Evolutionary conservation across 2,329 filamentous ascomycete genomes (phyloP).

Genomic region (Cercospora janseana): DNA sequence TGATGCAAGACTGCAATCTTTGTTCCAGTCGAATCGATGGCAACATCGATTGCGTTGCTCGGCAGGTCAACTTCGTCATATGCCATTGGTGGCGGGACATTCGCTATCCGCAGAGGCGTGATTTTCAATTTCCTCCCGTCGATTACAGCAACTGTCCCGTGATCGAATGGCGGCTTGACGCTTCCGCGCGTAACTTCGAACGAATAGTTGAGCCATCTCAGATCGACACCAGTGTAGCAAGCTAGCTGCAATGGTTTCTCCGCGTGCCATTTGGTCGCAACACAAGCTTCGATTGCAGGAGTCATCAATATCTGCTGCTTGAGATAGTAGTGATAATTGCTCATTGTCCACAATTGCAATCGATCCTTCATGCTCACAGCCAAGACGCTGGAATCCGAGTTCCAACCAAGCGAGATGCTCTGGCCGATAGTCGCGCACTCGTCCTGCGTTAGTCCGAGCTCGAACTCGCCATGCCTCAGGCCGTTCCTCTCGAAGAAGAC

Average conservation of each 20-base stretch:
- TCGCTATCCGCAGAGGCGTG: conserved; percentile 79
- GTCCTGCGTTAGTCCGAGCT: conserved; percentile 65
- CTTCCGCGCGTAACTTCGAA: conserved; percentile 69
- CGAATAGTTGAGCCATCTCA: conserved; percentile 58
- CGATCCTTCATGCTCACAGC: conserved; percentile 72
- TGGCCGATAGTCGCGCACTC: conserved; percentile 56
- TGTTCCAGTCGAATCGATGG: conserved; percentile 64
- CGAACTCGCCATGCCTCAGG: conserved; percentile 92
- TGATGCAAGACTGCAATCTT: conserved; percentile 71
- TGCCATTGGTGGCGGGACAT: conserved; percentile 90
- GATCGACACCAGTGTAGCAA: conserved; percentile 14
- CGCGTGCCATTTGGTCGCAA: conserved; percentile 67
- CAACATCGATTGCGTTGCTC: conserved; percentile 68
- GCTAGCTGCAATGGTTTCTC: conserved; percentile 74
- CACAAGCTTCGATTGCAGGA: conserved; percentile 10
- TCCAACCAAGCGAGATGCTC: conserved; percentile 75
- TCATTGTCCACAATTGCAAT: conserved; percentile 93
- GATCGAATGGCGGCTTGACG: conserved; percentile 59
- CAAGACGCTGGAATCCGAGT: conserved; percentile 84
- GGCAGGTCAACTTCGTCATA: conserved; percentile 67
- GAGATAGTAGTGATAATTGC: conserved; percentile 97
- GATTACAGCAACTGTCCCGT: conserved; percentile 65
- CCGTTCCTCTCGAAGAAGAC: conserved; percentile 97
- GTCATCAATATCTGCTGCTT: conserved; percentile 72
- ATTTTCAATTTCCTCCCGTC: conserved; percentile 80